Evolutionary conservation across 148 eudicot species (phyloP).

Genomic region (Chenopodium album): DNA sequence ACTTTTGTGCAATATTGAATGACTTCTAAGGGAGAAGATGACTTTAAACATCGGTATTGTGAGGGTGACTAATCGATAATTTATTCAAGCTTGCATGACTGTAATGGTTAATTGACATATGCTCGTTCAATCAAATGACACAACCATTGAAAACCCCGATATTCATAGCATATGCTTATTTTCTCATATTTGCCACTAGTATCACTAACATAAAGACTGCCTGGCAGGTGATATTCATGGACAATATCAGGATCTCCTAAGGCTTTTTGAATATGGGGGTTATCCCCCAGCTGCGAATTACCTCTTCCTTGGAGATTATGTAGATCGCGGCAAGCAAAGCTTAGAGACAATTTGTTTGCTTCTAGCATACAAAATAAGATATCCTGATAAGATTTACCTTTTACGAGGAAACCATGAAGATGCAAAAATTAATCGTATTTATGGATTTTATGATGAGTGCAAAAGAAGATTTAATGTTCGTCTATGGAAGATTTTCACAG

Average conservation of each 20-base stretch:
- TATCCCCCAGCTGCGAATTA: slow-evolving; percentile 78
- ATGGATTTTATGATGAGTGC: slow-evolving; percentile 93
- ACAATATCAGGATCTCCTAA: slow-evolving; percentile 77
- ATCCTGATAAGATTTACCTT: slow-evolving; percentile 68
- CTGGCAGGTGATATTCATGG: slow-evolving; percentile 85
- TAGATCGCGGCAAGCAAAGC: slow-evolving; percentile 91
- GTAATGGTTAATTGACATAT: background rate
- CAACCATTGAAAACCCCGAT: too few species aligned
- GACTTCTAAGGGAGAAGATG: background rate
- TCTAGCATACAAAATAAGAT: slow-evolving; percentile 79
- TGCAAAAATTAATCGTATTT: slow-evolving; percentile 83
- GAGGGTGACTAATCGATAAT: background rate
- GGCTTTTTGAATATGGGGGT: slow-evolving; percentile 85
- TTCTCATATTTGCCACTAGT: background rate
- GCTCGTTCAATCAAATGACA: too few species aligned
- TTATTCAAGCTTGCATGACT: too few species aligned
- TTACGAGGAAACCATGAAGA: slow-evolving; percentile 93
- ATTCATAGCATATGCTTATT: background rate
- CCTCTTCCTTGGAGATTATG: slow-evolving; percentile 92
- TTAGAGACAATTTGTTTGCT: slow-evolving; percentile 88
- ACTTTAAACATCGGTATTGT: background rate
- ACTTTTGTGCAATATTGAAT: background rate
- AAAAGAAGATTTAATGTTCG: slow-evolving; percentile 92
- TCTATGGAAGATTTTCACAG: slow-evolving; percentile 94
- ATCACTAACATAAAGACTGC: slow-evolving; percentile 24